These are phyloP conservation scores for Maudiozyma serrabonitensis DNA, from an alignment of 805 yeast species.

Conservation along the genomic window DNA sequence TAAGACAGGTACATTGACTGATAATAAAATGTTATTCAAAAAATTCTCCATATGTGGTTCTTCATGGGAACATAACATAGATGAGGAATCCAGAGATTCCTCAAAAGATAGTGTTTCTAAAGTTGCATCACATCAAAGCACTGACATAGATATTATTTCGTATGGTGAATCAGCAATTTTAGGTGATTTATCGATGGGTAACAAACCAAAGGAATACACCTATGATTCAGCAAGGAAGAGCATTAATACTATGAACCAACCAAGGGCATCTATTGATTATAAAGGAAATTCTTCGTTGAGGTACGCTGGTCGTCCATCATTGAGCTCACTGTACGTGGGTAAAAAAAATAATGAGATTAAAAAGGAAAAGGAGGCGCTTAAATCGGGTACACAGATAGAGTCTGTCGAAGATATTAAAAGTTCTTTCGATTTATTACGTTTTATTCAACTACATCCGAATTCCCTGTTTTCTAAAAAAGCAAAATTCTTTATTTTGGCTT, in stretches of 20 bases:
- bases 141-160: conserved; percentile 19
- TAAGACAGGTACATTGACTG: conserved; percentile 95
- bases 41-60: conserved; percentile 82
- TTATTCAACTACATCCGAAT: conserved; percentile 64
- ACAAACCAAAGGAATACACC: conserved; percentile 3
- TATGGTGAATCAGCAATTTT: conserved; percentile 10
- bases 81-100: conserved; percentile 22
- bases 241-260: neutral
- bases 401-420: conserved; percentile 31
- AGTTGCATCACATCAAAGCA: neutral
- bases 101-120: neutral
- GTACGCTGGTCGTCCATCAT: conserved; percentile 48
- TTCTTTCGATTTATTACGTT: conserved; percentile 57
- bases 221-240: too few relatives aligned
- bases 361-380: neutral
- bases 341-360: conserved; percentile 2
- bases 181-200: conserved; percentile 11
- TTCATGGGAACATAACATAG: conserved; percentile 79
- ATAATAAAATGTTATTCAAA: conserved; percentile 85
- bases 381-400: conserved; percentile 14
- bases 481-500: conserved; percentile 65
- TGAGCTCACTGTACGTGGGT: conserved; percentile 34
- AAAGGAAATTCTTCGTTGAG: conserved; percentile 33
- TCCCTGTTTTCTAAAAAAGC: conserved; percentile 62
- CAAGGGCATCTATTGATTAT: conserved; percentile 32